phyloP scores from a whole-genome alignment of 2,329 filamentous ascomycete species.

The Mycocentrospora acerina region DNA sequence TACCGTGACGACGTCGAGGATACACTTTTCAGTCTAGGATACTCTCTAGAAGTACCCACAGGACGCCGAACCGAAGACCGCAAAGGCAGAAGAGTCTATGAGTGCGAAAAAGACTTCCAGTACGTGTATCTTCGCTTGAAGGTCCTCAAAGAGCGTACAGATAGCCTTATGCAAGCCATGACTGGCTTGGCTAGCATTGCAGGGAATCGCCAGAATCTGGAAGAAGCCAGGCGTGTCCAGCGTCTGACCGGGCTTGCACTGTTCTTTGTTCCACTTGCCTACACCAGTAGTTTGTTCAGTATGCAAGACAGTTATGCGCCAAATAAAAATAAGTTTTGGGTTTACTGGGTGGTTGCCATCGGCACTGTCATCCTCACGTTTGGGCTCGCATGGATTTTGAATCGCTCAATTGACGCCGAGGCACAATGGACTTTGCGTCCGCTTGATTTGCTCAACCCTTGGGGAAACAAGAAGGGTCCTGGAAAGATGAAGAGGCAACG shows the following conservation, averaged over 20 bases:
- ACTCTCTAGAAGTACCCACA: constrained; percentile 13
- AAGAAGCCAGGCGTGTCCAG: constrained; percentile 39
- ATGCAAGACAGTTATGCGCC: constrained; percentile 37
- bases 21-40: constrained; percentile 30
- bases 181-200: constrained; percentile 38
- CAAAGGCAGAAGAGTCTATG: neutral
- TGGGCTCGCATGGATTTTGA: constrained; percentile 25
- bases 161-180: constrained; percentile 38
- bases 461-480: no score
- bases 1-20: constrained; percentile 41
- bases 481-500: no score
- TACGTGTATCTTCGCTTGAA: constrained; percentile 37
- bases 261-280: constrained; percentile 38
- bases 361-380: constrained; percentile 26
- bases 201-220: constrained; percentile 36
- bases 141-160: constrained; percentile 35
- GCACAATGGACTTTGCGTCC: constrained; percentile 26
- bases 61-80: neutral
- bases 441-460: no score
- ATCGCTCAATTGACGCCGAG: constrained; percentile 30
- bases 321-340: constrained; percentile 29
- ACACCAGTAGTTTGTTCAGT: constrained; percentile 35
- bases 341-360: constrained; percentile 36
- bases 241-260: constrained; percentile 35
- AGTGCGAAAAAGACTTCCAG: constrained; percentile 34